These are phyloP conservation scores for Balansia obtecta DNA, from an alignment of 2,329 filamentous ascomycete genomes.

Conservation along the genomic window DNA sequence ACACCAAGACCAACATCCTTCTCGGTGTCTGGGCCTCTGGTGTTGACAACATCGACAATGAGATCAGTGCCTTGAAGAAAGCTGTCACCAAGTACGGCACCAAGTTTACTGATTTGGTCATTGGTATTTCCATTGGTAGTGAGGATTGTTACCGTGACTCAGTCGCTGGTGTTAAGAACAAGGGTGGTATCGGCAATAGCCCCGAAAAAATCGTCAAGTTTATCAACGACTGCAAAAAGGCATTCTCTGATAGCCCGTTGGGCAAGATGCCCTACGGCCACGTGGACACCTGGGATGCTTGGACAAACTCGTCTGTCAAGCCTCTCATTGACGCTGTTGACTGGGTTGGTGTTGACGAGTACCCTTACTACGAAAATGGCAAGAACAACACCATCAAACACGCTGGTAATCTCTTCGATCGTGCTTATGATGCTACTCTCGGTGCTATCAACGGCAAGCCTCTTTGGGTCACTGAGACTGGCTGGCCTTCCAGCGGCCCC, in stretches of 20 bases:
- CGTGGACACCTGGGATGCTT: conserved; percentile 57
- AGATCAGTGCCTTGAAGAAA: conserved; percentile 46
- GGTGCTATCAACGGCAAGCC: conserved; percentile 37
- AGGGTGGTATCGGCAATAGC: conserved; percentile 46
- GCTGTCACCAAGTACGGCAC: conserved; percentile 41
- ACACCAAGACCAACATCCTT: conserved; percentile 47
- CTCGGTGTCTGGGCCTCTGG: conserved; percentile 53
- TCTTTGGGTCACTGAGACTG: conserved; percentile 53
- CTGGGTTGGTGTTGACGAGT: conserved; percentile 53
- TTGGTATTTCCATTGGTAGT: conserved; percentile 52
- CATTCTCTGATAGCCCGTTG: conserved; percentile 35
- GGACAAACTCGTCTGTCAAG: conserved; percentile 46
- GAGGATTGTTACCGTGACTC: conserved; percentile 55
- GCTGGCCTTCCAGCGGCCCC: conserved; percentile 47
- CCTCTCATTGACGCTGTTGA: conserved; percentile 49
- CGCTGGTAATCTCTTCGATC: conserved; percentile 40
- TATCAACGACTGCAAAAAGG: conserved; percentile 50
- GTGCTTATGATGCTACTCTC: conserved; percentile 30
- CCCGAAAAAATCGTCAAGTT: conserved; percentile 50
- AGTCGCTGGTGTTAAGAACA: conserved; percentile 48
- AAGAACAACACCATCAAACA: conserved; percentile 44
- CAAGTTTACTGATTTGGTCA: conserved; percentile 42
- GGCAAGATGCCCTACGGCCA: conserved; percentile 45
- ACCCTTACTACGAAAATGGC: conserved; percentile 52
- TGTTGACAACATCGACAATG: conserved; percentile 40